These are phyloP conservation scores for Aquilaria malaccensis DNA, from an alignment of 345 rosid species.

Conservation along the genomic window DNA sequence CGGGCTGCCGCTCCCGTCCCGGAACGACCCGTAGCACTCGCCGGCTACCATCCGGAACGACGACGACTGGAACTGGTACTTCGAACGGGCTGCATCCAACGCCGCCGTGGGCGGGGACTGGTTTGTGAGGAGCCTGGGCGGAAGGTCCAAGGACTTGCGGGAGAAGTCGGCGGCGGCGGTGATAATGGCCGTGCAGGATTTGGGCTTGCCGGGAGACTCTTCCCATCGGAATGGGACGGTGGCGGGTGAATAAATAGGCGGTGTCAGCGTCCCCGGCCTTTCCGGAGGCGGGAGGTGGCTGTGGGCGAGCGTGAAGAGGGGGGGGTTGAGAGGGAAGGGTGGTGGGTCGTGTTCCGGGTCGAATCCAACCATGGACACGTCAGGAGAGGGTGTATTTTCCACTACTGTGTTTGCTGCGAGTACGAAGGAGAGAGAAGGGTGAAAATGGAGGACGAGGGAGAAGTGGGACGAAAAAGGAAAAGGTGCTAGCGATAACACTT, in stretches of 20 bases:
- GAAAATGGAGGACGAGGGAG: too few species aligned
- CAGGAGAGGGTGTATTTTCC: too few species aligned
- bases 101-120: constrained; percentile 43
- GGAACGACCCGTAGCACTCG: constrained; percentile 39
- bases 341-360: too few species aligned
- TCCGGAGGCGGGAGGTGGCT: constrained; percentile 36
- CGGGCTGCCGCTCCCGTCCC: constrained; percentile 20
- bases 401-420: too few species aligned
- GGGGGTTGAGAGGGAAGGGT: too few species aligned
- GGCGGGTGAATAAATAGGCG: constrained; percentile 55
- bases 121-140: constrained; percentile 56
- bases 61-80: constrained; percentile 23
- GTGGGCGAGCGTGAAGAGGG: constrained; percentile 1
- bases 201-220: constrained; percentile 86
- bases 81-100: constrained; percentile 16
- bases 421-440: too few species aligned
- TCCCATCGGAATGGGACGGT: constrained; percentile 90
- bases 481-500: too few species aligned
- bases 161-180: constrained; percentile 17
- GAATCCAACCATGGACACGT: too few species aligned
- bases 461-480: too few species aligned
- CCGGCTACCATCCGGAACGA: constrained; percentile 30
- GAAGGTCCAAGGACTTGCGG: constrained; percentile 46
- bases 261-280: constrained; percentile 46
- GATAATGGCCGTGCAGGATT: constrained; percentile 28